phyloP scores from a whole-genome alignment of 306 rosid genomes.

The Lathyrus tuberosus region DNA sequence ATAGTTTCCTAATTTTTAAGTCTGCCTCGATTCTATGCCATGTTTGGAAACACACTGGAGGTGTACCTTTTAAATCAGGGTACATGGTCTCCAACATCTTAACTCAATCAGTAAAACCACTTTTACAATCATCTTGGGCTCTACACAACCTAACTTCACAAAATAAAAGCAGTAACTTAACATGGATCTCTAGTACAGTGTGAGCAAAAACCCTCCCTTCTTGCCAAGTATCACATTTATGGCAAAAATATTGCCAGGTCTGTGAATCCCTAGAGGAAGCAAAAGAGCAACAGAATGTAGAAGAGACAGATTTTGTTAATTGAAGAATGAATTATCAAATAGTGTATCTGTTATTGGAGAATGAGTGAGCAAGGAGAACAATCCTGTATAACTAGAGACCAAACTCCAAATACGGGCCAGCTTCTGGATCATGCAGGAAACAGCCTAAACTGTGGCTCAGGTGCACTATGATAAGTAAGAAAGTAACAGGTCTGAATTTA shows the following conservation, averaged over 20 bases:
- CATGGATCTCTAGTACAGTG: constrained; percentile 13
- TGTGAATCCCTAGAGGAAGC: constrained; percentile 5
- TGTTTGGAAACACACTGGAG: constrained; percentile 12
- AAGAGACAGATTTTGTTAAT: not conserved
- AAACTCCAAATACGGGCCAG: no score
- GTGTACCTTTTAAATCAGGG: constrained; percentile 14
- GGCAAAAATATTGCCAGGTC: not conserved
- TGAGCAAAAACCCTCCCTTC: not conserved
- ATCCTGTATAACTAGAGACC: no score
- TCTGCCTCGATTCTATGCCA: not conserved
- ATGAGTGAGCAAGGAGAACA: no score
- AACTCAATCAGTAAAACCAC: constrained; percentile 16
- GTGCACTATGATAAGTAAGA: constrained; percentile 2
- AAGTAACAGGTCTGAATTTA: not conserved
- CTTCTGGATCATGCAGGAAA: no score
- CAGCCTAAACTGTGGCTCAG: not conserved
- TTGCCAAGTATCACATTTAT: constrained; percentile 19
- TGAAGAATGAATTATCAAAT: not conserved
- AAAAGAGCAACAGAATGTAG: not conserved
- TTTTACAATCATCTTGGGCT: constrained; percentile 14
- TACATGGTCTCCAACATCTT: constrained; percentile 23
- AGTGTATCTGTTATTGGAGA: no score
- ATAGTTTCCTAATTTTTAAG: constrained; percentile 27
- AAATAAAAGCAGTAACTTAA: not conserved
- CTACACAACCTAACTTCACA: not conserved